Conservation (phyloP, 2,329 filamentous ascomycete genomes). For the Fusarium multiceps region DNA sequence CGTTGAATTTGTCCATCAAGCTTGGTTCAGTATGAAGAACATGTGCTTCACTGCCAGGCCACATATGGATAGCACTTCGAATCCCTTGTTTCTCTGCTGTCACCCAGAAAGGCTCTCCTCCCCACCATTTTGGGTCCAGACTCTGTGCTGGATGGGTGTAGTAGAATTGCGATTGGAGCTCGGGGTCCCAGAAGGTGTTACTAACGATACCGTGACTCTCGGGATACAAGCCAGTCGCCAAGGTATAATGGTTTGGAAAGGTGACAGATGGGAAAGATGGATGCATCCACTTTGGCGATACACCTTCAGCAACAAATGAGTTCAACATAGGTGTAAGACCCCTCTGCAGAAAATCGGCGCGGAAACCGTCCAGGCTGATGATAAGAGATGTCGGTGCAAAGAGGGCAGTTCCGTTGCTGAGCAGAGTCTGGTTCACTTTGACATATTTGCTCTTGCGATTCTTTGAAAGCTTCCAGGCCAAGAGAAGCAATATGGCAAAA, state of each 20-base stretch:
- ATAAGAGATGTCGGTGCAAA: slow-evolving; percentile 94
- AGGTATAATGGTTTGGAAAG: slow-evolving; percentile 95
- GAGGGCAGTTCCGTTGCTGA: slow-evolving; percentile 85
- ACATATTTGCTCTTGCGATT: slow-evolving; percentile 52
- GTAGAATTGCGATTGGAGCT: slow-evolving; percentile 81
- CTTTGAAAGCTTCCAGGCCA: slow-evolving; percentile 69
- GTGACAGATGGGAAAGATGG: slow-evolving; percentile 97
- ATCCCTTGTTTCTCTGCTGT: slow-evolving; percentile 87
- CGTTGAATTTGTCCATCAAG: slow-evolving; percentile 87
- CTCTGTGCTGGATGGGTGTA: slow-evolving; percentile 83
- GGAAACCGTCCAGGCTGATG: slow-evolving; percentile 94
- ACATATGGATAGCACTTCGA: slow-evolving; percentile 92
- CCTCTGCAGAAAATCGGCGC: slow-evolving; percentile 89
- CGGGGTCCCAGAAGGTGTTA: slow-evolving; percentile 94
- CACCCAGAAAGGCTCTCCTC: slow-evolving; percentile 91
- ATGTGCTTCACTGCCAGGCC: slow-evolving; percentile 94
- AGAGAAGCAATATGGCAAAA: slow-evolving; percentile 66
- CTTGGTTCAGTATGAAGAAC: slow-evolving; percentile 79
- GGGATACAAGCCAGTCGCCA: slow-evolving; percentile 91
- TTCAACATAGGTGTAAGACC: slow-evolving; percentile 85
- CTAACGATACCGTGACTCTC: slow-evolving; percentile 93
- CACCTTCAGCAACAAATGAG: slow-evolving; percentile 81
- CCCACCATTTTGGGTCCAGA: slow-evolving; percentile 93
- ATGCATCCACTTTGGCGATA: slow-evolving; percentile 91
- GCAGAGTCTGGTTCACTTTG: slow-evolving; percentile 49